A percentile compares a stretch with the other conserved stretches of the same genome.
phyloP scores from a whole-genome alignment of 2,329 filamentous ascomycete genomes.

The Chaetothyriales sp. region DNA sequence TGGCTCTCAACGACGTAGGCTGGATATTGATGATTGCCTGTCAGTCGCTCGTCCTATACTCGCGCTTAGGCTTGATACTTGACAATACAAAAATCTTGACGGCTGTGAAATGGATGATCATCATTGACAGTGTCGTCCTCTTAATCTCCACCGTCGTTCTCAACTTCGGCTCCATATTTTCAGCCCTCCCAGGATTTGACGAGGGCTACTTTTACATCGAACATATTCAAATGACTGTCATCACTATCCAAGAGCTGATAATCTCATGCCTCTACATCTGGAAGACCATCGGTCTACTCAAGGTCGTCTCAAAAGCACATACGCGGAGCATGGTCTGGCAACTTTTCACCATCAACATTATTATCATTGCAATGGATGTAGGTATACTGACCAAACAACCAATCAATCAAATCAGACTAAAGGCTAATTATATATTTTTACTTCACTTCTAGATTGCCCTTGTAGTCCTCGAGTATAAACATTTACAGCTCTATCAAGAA shows the following conservation, averaged over 20 bases:
- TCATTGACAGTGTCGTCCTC: slow-evolving; percentile 29
- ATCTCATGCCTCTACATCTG: slow-evolving; percentile 41
- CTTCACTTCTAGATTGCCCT: slow-evolving; percentile 18
- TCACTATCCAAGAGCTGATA: slow-evolving; percentile 42
- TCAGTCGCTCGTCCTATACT: slow-evolving; percentile 38
- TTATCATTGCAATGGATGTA: slow-evolving; percentile 32
- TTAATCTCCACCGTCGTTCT: slow-evolving; percentile 32
- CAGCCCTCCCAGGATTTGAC: slow-evolving; percentile 14
- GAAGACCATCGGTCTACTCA: slow-evolving; percentile 39
- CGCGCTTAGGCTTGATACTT: slow-evolving; percentile 33
- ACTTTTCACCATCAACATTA: slow-evolving; percentile 34
- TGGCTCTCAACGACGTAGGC: slow-evolving; percentile 31
- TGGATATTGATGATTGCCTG: slow-evolving; percentile 36
- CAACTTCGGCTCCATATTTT: slow-evolving; percentile 28
- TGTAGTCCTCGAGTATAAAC: slow-evolving; percentile 29
- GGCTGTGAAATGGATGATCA: slow-evolving; percentile 32
- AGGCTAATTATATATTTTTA: neutral
- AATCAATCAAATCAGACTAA: neutral
- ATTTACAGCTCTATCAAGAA: slow-evolving; percentile 32
- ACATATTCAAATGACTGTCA: slow-evolving; percentile 42
- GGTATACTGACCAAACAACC: slow-evolving; percentile 7
- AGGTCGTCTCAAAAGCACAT: slow-evolving; percentile 26
- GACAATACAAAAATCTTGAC: slow-evolving; percentile 21
- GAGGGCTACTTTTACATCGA: slow-evolving; percentile 34
- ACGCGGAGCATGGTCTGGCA: slow-evolving; percentile 35